Evolutionary conservation across 495 filamentous ascomycete species (phyloP), one percentile per base, ranked within the genome.

Genomic region (Jackrogersella multiformis): DNA sequence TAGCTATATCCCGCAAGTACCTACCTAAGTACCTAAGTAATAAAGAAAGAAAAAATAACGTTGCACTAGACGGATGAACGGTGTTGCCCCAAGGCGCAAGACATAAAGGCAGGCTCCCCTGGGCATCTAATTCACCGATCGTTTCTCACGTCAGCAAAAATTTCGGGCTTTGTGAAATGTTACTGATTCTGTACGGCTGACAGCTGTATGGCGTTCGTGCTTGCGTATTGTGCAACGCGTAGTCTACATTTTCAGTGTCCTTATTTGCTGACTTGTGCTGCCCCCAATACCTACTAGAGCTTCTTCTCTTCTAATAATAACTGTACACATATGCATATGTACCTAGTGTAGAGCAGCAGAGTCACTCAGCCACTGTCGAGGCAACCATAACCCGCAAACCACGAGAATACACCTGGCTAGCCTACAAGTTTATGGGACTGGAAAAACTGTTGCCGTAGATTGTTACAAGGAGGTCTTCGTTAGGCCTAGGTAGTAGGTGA

Each of bases 91-190:
- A 41, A 41, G 23, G 28, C 34, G 32, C 15, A 13, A 42, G 26
- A 49, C 24, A 2, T 13, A 35, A 49, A 42, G 48, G 64, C 41
- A 53, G 38, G 64, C 23, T 45, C 41, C 9, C 52, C 57, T 63
- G 15, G 16, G 15, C 18, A 3, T 30, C 26, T 30, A 4, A 68
- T 63, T 68, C 36, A 61, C 67, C 42, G 53, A 56, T 56, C 55
- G 35, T 35, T 32, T 61, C 67, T 64, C 67, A 65, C 67, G 61
- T 70, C 67, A 62, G 67, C 67, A 28, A 7, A 4, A 7, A 23
- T 59, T 48, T 56, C 23, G 61, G 52, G 35, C 51, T 59, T 65
- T 61, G 67, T 44, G 58, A 57, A 26, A 51, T 60, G 39, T 39
- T 42, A 49, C 55, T 69, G 51, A 39, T 45, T 55, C 55, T 59